Evolutionary conservation across 192 early-diverging fungal species (phyloP).

Genomic region (Oehlia diaphana): DNA sequence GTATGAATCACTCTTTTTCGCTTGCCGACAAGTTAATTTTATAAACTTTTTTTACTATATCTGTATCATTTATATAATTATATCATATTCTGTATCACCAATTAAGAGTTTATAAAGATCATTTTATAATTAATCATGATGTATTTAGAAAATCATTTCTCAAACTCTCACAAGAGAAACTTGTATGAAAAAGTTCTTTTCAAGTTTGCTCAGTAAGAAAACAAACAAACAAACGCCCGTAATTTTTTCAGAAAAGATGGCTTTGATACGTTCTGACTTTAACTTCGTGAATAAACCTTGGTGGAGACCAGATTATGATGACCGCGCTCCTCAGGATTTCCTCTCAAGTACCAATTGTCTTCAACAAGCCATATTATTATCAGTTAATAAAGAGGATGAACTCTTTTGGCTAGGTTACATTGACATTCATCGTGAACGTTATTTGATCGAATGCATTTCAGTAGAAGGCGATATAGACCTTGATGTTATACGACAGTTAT

Average conservation of each 20-base stretch:
- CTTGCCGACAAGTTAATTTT: no score
- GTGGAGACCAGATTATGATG: constrained; percentile 23
- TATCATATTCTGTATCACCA: no score
- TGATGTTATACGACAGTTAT: background rate
- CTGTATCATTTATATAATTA: no score
- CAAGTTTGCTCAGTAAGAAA: no score
- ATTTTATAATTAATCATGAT: no score
- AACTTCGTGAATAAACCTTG: constrained; percentile 8
- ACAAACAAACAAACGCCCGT: no score
- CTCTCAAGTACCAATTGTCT: background rate
- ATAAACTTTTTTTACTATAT: no score
- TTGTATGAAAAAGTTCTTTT: no score
- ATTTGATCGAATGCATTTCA: constrained; percentile 16
- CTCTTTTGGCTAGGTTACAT: constrained; percentile 16
- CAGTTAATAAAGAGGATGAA: background rate
- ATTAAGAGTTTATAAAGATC: no score
- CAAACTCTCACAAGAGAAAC: no score
- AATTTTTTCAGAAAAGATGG: constrained; percentile 17
- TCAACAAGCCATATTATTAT: constrained; percentile 23
- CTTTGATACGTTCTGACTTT: constrained; percentile 10
- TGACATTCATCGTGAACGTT: constrained; percentile 23
- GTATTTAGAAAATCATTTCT: no score
- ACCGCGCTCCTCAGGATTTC: constrained; percentile 5
- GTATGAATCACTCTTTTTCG: no score
- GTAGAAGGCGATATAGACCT: background rate